A percentile compares a stretch with the other conserved stretches of the same genome.
Conservation (phyloP, 164 flowering plant genomes). For the Tetracentron sinense region DNA sequence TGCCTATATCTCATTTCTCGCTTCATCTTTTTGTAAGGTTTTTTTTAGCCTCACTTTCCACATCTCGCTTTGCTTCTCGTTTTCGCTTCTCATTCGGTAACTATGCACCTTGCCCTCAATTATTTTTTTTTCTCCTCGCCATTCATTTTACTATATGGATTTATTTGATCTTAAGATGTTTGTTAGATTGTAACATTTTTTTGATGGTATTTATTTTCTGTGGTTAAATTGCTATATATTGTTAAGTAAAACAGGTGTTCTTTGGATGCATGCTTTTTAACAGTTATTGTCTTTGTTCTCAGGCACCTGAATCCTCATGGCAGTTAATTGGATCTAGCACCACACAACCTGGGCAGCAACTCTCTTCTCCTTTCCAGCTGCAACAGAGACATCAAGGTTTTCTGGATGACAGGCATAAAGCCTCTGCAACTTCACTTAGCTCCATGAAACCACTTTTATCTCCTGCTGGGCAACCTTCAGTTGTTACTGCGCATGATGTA, state of each 20-base stretch:
- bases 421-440: constrained; percentile 30
- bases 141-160: too few relatives aligned
- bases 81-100: too few relatives aligned
- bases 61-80: too few relatives aligned
- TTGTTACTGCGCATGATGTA: constrained; percentile 32
- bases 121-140: too few relatives aligned
- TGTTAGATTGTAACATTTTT: too few relatives aligned
- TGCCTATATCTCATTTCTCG: too few relatives aligned
- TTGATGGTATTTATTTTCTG: not conserved
- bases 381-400: constrained; percentile 58
- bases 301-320: constrained; percentile 39
- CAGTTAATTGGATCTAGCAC: constrained; percentile 42
- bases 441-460: constrained; percentile 46
- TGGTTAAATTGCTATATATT: too few relatives aligned
- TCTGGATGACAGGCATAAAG: constrained; percentile 58
- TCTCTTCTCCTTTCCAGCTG: constrained; percentile 47
- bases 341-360: constrained; percentile 45
- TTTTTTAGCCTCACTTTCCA: too few relatives aligned
- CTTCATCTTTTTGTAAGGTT: too few relatives aligned
- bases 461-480: constrained; percentile 40
- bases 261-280: not conserved
- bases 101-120: too few relatives aligned
- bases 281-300: constrained; percentile 8
- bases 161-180: too few relatives aligned
- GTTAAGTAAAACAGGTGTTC: not conserved